phyloP scores from a whole-genome alignment of 768 basidiomycete genomes.

The Podaxis mareebaensis region DNA sequence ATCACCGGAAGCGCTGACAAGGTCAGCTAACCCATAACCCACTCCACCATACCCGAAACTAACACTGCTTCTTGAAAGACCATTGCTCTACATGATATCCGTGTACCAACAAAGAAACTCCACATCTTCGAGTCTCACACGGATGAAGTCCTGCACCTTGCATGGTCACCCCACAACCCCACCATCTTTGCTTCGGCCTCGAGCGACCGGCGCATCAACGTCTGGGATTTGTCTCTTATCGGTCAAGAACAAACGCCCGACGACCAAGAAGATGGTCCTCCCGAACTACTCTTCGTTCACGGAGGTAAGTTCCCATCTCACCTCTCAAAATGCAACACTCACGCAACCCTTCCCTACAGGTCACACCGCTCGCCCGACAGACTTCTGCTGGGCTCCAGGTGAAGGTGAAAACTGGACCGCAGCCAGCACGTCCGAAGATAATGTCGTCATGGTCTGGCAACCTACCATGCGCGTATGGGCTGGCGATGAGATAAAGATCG shows the following conservation, averaged over 20 bases:
- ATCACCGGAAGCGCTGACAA: constrained; percentile 95
- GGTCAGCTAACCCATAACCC: constrained; percentile 37
- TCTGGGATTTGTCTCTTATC: constrained; percentile 93
- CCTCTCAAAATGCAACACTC: too few species aligned
- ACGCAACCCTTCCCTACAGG: constrained; percentile 42
- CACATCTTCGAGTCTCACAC: constrained; percentile 93
- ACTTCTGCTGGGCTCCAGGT: constrained; percentile 95
- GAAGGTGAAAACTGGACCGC: constrained; percentile 82
- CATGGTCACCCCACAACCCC: constrained; percentile 93
- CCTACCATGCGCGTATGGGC: constrained; percentile 95
- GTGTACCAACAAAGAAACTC: constrained; percentile 68
- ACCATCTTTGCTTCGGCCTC: constrained; percentile 95
- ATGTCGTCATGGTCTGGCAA: constrained; percentile 97
- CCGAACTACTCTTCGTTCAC: constrained; percentile 94
- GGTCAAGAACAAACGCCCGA: constrained; percentile 97
- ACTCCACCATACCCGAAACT: neutral
- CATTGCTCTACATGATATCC: constrained; percentile 83
- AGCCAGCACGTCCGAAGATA: constrained; percentile 92
- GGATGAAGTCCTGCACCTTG: constrained; percentile 90
- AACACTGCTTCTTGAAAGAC: constrained; percentile 51
- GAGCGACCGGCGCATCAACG: constrained; percentile 88
- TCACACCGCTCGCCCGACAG: constrained; percentile 86
- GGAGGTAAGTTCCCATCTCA: constrained; percentile 56
- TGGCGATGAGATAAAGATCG: constrained; percentile 82
- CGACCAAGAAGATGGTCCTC: constrained; percentile 97